Evolutionary conservation across 305 asterid genomes (phyloP).

Genomic region (Lippia alba): DNA sequence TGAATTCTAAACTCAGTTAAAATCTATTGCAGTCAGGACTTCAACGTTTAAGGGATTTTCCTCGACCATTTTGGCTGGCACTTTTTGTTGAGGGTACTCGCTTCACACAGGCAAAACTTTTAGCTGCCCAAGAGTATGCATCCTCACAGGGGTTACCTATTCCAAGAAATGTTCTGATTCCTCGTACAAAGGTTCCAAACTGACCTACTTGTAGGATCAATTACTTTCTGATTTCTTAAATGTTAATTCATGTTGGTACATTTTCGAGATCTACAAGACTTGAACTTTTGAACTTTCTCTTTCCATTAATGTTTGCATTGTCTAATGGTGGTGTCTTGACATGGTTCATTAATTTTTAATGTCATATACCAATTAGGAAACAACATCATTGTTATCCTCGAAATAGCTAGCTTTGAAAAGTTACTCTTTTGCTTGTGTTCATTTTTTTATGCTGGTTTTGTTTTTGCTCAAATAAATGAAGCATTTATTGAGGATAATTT

Average conservation of each 20-base stretch:
- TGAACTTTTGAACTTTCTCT: slow-evolving; percentile 14
- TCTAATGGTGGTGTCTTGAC: slow-evolving; percentile 17
- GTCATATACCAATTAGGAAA: neutral
- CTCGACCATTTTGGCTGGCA: slow-evolving; percentile 93
- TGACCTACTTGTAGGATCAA: slow-evolving; percentile 30
- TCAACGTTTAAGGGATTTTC: slow-evolving; percentile 73
- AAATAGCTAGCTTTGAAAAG: slow-evolving; percentile 10
- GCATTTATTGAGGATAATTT: slow-evolving; percentile 8
- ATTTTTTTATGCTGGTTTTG: slow-evolving; percentile 4
- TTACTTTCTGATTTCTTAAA: slow-evolving; percentile 7
- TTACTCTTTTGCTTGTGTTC: neutral
- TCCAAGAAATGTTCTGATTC: slow-evolving; percentile 93
- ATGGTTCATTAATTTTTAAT: neutral
- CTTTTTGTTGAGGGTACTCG: slow-evolving; percentile 99
- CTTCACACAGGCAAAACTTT: slow-evolving; percentile 92
- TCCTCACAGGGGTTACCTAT: slow-evolving; percentile 75
- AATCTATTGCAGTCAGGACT: slow-evolving; percentile 71
- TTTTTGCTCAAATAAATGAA: slow-evolving; percentile 7
- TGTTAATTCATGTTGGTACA: slow-evolving; percentile 1
- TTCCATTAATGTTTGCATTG: slow-evolving; percentile 18
- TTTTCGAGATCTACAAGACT: neutral
- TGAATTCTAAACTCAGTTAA: slow-evolving; percentile 31
- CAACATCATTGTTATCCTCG: slow-evolving; percentile 10
- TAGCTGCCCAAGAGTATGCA: slow-evolving; percentile 98
- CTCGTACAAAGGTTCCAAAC: slow-evolving; percentile 85